Conservation (phyloP, 805 yeast genomes). For the Saccharomycopsis sp. region DNA sequence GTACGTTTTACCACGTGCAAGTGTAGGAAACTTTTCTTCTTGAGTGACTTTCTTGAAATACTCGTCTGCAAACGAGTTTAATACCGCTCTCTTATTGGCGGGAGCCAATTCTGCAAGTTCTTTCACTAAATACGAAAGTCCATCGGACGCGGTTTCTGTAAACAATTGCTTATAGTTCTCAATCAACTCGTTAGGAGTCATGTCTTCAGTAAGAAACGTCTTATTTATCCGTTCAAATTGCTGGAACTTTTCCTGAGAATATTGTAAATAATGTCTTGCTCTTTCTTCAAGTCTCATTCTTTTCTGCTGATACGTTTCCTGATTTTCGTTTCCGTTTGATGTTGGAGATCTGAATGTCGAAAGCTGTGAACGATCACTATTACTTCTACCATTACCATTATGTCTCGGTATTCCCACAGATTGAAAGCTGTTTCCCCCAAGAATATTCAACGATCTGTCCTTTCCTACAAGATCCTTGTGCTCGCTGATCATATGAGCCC, state of each 20-base stretch:
- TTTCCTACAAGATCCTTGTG: slow-evolving; percentile 58
- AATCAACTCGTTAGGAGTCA: slow-evolving; percentile 44
- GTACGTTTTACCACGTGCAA: slow-evolving; percentile 29
- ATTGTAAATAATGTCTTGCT: slow-evolving; percentile 70
- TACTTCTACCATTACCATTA: background rate
- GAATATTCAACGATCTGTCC: slow-evolving; percentile 30
- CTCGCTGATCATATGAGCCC: slow-evolving; percentile 80
- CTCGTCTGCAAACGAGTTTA: slow-evolving; percentile 24
- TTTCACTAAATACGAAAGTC: slow-evolving; percentile 48
- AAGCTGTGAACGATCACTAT: slow-evolving; percentile 48
- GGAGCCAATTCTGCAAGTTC: slow-evolving; percentile 57
- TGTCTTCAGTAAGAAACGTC: slow-evolving; percentile 37
- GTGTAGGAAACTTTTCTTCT: slow-evolving; percentile 44
- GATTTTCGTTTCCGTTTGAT: slow-evolving; percentile 24
- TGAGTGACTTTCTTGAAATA: slow-evolving; percentile 25
- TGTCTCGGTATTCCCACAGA: slow-evolving; percentile 29
- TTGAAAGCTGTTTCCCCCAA: slow-evolving; percentile 21
- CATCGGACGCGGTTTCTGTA: slow-evolving; percentile 34
- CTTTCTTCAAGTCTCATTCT: slow-evolving; percentile 69
- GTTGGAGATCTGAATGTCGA: slow-evolving; percentile 43
- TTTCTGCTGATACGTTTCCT: slow-evolving; percentile 39
- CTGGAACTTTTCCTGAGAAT: slow-evolving; percentile 40
- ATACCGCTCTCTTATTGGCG: slow-evolving; percentile 22
- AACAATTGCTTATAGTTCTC: slow-evolving; percentile 45
- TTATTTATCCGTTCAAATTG: slow-evolving; percentile 45